Conservation (phyloP, 352 stramenopile species). For the Elongisporangium prolatum region DNA sequence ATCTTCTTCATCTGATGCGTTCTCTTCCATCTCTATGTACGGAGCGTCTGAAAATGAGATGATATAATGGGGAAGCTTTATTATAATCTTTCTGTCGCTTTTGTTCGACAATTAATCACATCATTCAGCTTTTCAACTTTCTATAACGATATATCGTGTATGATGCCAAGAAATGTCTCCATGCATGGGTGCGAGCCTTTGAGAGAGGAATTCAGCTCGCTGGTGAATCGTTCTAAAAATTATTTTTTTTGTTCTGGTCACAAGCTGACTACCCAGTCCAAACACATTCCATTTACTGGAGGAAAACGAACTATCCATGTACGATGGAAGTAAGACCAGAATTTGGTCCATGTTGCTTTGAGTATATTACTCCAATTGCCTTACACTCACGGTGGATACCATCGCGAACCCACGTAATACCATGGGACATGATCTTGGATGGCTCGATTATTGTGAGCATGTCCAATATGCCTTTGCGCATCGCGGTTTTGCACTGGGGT, state of each 20-base stretch:
- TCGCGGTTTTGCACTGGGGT: neutral
- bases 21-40: too few relatives aligned
- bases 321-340: neutral
- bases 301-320: neutral
- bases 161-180: neutral
- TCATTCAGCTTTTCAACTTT: neutral
- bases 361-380: too few relatives aligned
- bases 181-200: neutral
- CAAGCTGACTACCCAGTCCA: neutral
- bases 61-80: too few relatives aligned
- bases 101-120: neutral
- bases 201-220: neutral
- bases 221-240: neutral
- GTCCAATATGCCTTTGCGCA: slow-evolving; percentile 1
- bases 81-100: too few relatives aligned
- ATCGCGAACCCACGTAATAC: neutral
- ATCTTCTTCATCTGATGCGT: too few relatives aligned
- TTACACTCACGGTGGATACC: neutral
- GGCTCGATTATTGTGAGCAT: slow-evolving; percentile 8
- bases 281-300: neutral
- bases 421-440: neutral
- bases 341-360: too few relatives aligned
- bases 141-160: neutral
- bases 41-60: too few relatives aligned
- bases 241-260: neutral